Evolutionary conservation across 805 yeast species (phyloP), one percentile per base, ranked within the genome.

Genomic region (Nakazawaea populi): DNA sequence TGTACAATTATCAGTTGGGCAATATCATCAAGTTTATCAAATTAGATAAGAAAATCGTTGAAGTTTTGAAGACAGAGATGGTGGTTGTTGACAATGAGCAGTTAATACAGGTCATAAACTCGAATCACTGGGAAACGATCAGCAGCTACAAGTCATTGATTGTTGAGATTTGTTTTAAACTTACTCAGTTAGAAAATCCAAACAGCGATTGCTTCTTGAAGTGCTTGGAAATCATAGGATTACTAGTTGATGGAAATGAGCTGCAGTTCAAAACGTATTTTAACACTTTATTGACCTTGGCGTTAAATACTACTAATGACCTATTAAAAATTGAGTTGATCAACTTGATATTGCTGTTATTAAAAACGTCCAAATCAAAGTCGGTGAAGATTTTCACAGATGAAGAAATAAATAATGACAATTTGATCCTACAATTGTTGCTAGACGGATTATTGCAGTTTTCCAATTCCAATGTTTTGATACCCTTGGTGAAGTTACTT

Each of bases 81-180:
- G 81, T 83, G 8, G 81, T 79, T 0, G 71, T 83, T 50, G 83
- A 74, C 54, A 73, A 70, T 50, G 69, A 70, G 18, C 61, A 54
- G 12, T 77, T 68, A 59, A 64, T 72, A 58, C 72, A 69, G 52
- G 68, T 70, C 46, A 69, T 73, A 54, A 73, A 61, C 28, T 52
- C 68, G 0, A 72, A 76, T 50, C 61, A 68, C 6, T 76, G 83
- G 81, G 71, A 68, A 35, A 69, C 71, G 61, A 72, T 68, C 5
- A 79, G 88, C 0, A 82, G 86, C 1, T 86, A 84, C 61, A 83
- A 83, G 55, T 76, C 80, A 7, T 68, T 85, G 29, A 58, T 82
- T 0, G 52, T 83, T 12, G 63, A 70, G 42, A 67, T 78, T 2
- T 54, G 82, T 11, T 62, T 72, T 42, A 76, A 71, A 47, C 81